Base-by-base conservation (phyloP, 441 rosid genomes). In the Populus hybrid region DNA sequence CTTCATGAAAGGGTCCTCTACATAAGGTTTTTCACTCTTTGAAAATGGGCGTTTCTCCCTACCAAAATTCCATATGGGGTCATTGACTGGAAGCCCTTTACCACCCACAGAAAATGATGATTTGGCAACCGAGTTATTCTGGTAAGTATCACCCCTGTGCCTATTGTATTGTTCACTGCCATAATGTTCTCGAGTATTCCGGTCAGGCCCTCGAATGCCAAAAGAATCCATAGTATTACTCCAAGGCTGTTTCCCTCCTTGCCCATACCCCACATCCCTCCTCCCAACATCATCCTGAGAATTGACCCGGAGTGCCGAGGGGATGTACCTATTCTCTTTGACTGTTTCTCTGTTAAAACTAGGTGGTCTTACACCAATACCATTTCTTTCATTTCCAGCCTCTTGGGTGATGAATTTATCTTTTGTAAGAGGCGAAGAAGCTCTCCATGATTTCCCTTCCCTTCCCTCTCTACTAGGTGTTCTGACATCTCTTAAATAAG, bases 401-500 rank as follows among this genome's bases (percentile, higher is more conserved):
- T 87, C 99, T 71, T 77, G 85, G 3, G 76, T 61, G 71, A 76
- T 79, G 76, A 78, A 76, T 77, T 81, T 83, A 79, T 79, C 88
- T 78, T 82, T 91, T 77, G 86, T 80, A 74, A 85, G 82, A 42
- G 88, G 86, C 70, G 91, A 80, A 76, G 93, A 86, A 74, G 80
- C 84, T 87, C 90, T 89, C 98, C 97, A 90, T 40, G 88, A 77
- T 80, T 82, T 90, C 40, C 88, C 89, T 76, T 89, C 95, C 82
- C 73, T 84, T 74, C 88, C 93, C 84, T 91, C 98, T 72, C 88
- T 77, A 76, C 90, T 84, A 8, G 85, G 76, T 40, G 81, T 73
- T 86, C 86, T 89, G 66, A 72, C 82, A 80, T 86, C 89, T 77
- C 88, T 86, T 64, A 83, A 83, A 79, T 76, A 77, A 76, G 79